Evolutionary conservation across 2,329 filamentous ascomycete species (phyloP).

Genomic region (Pyricularia sp.): DNA sequence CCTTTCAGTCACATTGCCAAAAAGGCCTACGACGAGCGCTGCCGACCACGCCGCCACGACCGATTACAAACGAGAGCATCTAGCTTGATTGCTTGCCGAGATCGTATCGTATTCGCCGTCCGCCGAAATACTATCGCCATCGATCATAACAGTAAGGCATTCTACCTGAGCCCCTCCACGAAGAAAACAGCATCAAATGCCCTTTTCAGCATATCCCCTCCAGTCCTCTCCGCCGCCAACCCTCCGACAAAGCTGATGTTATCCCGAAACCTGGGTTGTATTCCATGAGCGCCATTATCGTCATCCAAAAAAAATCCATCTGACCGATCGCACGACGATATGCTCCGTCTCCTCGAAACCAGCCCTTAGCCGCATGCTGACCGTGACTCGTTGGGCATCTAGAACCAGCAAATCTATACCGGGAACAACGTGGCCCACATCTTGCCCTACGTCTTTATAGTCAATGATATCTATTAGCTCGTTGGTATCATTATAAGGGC

Average conservation of each 20-base stretch:
- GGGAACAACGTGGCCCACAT: background rate
- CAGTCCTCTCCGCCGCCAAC: background rate
- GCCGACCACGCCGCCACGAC: slow-evolving; percentile 4
- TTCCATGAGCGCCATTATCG: background rate
- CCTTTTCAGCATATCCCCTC: background rate
- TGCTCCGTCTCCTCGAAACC: background rate
- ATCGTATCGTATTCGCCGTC: background rate
- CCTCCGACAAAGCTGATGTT: slow-evolving; percentile 2
- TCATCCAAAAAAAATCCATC: background rate
- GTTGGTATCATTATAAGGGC: background rate
- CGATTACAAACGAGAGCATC: background rate
- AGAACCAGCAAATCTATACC: background rate
- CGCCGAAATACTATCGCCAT: background rate
- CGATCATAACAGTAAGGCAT: slow-evolving; percentile 4
- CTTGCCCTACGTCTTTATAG: background rate
- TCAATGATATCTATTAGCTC: background rate
- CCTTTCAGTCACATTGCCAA: slow-evolving; percentile 7
- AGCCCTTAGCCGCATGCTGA: background rate
- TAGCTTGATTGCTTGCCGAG: background rate
- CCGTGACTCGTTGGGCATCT: background rate
- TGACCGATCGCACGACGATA: background rate
- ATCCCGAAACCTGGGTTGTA: slow-evolving; percentile 5
- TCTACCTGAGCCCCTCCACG: slow-evolving; percentile 4
- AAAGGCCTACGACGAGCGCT: slow-evolving; percentile 7
- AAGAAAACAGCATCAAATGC: slow-evolving; percentile 4